These are phyloP conservation scores for Colletotrichum sp. DNA, from an alignment of 2,329 filamentous ascomycete species.

Conservation along the genomic window DNA sequence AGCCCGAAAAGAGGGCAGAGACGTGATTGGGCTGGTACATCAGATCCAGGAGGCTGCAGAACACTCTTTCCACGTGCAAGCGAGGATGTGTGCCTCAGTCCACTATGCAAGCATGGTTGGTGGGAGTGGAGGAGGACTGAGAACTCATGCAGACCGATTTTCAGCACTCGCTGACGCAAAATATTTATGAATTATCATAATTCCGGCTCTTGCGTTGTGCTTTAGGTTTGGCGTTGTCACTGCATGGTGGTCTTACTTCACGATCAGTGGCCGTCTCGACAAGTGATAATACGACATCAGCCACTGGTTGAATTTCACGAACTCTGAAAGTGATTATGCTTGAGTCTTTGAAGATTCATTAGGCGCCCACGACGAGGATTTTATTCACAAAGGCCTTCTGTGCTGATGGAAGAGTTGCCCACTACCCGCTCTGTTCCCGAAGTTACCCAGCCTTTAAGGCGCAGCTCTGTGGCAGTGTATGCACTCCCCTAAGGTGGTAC, in stretches of 20 bases:
- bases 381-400: not conserved
- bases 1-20: not conserved
- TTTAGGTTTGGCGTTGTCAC: too few relatives aligned
- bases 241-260: too few relatives aligned
- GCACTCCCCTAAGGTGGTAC: not conserved
- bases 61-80: not conserved
- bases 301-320: too few relatives aligned
- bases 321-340: not conserved
- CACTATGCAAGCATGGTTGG: not conserved
- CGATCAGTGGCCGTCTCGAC: too few relatives aligned
- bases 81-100: not conserved
- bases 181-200: too few relatives aligned
- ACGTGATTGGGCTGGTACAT: not conserved
- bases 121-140: not conserved
- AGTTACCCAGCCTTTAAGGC: not conserved
- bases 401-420: not conserved
- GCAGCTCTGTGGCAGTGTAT: not conserved
- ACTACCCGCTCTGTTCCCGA: not conserved
- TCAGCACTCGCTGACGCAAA: too few relatives aligned
- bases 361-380: rapidly evolving
- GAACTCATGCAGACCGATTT: too few relatives aligned
- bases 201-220: too few relatives aligned
- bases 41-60: not conserved
- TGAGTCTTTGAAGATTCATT: not conserved
- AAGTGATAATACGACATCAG: too few relatives aligned